Evolutionary conservation across 2,329 filamentous ascomycete genomes (phyloP), one percentile per base, ranked within the genome.

Genomic region (Mycosphaerella sp.): DNA sequence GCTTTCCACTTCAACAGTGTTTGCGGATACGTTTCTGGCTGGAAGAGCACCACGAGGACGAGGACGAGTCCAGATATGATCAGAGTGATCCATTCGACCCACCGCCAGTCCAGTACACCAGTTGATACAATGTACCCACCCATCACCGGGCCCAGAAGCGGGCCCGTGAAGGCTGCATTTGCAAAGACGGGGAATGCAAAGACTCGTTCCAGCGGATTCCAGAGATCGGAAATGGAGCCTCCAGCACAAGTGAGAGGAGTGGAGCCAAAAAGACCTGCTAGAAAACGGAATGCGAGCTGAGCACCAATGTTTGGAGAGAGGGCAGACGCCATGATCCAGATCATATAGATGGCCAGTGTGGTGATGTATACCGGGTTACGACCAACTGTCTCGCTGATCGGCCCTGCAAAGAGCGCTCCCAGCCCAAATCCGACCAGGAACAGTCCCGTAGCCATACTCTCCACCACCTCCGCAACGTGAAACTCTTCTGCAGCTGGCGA

Each of bases 21-120:
- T 0, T 74, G 76, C 2, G 73, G 66, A 59, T 77, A 80, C 0
- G 77, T 80, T 64, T 80, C 78, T 2, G 76, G 78, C 5, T 77
- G 68, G 56, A 76, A 73, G 2, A 77, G 57, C 2, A 78, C 42
- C 12, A 69, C 64, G 12, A 63, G 31, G 2, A 45, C 38, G 4
- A 67, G 55, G 3, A 69, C 59, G 8, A 65, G 47, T 4, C 63
- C 67, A 14, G 66, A 65, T n/a, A 68, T 56, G 45, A 68, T 67
- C 12, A 70, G 54, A 5, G 66, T 68, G 17, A 73, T 64, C 73
- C 73, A 74, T 45, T 74, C 72, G 4, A 66, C 64, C 71, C 74
- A 78, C 17, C 75, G 71, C 76, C 76, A 78, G 32, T 67, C 69
- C 12, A 76, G 59, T 4, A 61, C 32, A 0, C 63, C 58, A 21